phyloP scores from a whole-genome alignment of 1,139 yeast species.

The Saccharomyces hybrid region DNA sequence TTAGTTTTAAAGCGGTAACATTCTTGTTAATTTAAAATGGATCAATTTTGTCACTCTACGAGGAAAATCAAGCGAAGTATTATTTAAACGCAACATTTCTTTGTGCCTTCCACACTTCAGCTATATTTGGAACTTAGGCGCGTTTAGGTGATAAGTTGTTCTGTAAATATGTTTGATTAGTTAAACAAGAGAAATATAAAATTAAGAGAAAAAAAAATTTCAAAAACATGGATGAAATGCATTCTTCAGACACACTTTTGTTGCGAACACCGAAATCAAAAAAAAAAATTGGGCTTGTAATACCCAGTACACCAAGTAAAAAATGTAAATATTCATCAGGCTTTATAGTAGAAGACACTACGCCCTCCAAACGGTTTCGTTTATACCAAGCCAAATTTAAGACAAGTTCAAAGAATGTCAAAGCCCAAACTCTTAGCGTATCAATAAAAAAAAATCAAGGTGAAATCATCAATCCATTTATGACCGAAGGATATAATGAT shows the following conservation, averaged over 20 bases:
- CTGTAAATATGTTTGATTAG: background rate
- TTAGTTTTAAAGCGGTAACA: background rate
- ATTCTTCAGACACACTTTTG: background rate
- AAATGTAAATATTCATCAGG: conserved; percentile 3
- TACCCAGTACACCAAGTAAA: conserved; percentile 16
- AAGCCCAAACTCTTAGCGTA: conserved; percentile 3
- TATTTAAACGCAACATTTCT: background rate
- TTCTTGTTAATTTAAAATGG: background rate
- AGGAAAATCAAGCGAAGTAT: background rate
- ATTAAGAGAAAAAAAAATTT: background rate
- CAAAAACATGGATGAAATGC: background rate
- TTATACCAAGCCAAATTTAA: conserved; percentile 2
- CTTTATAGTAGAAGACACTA: background rate
- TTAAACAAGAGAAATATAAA: background rate
- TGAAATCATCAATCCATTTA: conserved; percentile 2
- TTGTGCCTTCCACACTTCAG: background rate
- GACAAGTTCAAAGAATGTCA: conserved; percentile 2
- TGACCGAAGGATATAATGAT: conserved; percentile 1
- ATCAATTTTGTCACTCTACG: background rate
- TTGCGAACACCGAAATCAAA: conserved; percentile 12
- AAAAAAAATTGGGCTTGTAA: background rate
- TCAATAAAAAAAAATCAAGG: background rate
- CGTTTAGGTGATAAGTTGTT: background rate
- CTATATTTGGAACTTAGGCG: background rate
- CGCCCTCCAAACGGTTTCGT: conserved; percentile 11